Conservation (phyloP, 805 yeast genomes). For the Candida khao-thaluensis region DNA sequence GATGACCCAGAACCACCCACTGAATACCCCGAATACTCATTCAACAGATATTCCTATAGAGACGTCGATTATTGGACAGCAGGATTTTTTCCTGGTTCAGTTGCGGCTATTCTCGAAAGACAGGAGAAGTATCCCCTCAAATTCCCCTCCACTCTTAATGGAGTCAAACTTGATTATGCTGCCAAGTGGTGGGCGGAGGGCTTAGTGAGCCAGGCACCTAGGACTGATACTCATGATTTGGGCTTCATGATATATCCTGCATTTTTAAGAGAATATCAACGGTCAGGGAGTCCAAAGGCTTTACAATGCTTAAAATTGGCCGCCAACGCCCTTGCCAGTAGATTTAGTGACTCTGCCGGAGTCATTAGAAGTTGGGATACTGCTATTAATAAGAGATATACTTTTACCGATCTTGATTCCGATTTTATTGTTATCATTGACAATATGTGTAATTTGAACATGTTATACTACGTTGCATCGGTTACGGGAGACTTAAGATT, state of each 20-base stretch:
- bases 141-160: not conserved
- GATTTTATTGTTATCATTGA: constrained; percentile 29
- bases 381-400: constrained; percentile 18
- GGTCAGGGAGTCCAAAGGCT: constrained; percentile 17
- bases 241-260: constrained; percentile 27
- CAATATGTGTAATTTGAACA: constrained; percentile 21
- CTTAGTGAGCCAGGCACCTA: constrained; percentile 11
- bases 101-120: constrained; percentile 14
- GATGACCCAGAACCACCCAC: constrained; percentile 11
- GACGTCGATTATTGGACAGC: constrained; percentile 17
- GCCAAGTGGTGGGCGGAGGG: constrained; percentile 18
- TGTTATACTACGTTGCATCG: constrained; percentile 25
- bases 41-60: constrained; percentile 12
- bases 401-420: constrained; percentile 14
- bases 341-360: constrained; percentile 22
- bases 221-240: constrained; percentile 28
- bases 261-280: constrained; percentile 21
- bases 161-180: constrained; percentile 12
- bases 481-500: constrained; percentile 24
- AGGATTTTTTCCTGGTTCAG: constrained; percentile 18
- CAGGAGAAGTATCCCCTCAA: constrained; percentile 12
- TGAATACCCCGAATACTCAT: constrained; percentile 14
- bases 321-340: constrained; percentile 24
- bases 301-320: constrained; percentile 20
- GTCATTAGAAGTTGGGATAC: constrained; percentile 27